Conservation (phyloP, 805 yeast species). For the Blastobotrys americana region DNA sequence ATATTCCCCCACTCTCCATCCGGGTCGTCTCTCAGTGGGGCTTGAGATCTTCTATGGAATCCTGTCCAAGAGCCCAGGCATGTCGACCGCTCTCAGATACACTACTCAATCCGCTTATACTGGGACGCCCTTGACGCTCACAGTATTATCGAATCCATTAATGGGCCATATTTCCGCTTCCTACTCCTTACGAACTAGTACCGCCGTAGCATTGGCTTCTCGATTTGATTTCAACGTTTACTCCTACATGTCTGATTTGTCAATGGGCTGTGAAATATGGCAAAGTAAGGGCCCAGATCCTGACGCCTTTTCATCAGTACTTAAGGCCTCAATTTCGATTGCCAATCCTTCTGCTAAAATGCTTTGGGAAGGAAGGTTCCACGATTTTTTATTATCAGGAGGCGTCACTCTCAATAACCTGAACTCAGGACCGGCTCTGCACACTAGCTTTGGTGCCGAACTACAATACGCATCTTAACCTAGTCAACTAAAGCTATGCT, state of each 20-base stretch:
- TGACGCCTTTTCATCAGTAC: constrained; percentile 50
- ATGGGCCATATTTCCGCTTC: constrained; percentile 85
- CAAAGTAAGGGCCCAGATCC: constrained; percentile 1
- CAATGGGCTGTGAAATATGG: constrained; percentile 83
- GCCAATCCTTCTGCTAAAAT: constrained; percentile 54
- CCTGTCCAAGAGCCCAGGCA: constrained; percentile 75
- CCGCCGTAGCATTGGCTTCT: constrained; percentile 67
- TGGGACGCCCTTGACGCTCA: constrained; percentile 83
- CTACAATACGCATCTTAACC: constrained; percentile 53
- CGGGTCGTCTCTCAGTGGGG: constrained; percentile 65
- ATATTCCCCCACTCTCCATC: constrained; percentile 5
- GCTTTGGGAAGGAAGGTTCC: constrained; percentile 82
- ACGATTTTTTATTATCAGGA: constrained; percentile 69
- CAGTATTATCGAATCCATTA: constrained; percentile 80
- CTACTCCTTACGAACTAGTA: constrained; percentile 73
- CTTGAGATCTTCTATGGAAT: constrained; percentile 87
- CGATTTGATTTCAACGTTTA: constrained; percentile 84
- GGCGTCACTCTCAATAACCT: constrained; percentile 50
- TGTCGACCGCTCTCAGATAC: constrained; percentile 78
- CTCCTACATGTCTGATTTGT: constrained; percentile 80
- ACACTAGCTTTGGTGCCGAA: constrained; percentile 50
- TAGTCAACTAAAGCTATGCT: no score
- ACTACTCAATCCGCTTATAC: constrained; percentile 79
- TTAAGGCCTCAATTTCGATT: constrained; percentile 66
- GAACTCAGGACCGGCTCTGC: constrained; percentile 34